Base-by-base conservation (phyloP, 371 early-diverging fungal genomes). In the Circinella minor region DNA sequence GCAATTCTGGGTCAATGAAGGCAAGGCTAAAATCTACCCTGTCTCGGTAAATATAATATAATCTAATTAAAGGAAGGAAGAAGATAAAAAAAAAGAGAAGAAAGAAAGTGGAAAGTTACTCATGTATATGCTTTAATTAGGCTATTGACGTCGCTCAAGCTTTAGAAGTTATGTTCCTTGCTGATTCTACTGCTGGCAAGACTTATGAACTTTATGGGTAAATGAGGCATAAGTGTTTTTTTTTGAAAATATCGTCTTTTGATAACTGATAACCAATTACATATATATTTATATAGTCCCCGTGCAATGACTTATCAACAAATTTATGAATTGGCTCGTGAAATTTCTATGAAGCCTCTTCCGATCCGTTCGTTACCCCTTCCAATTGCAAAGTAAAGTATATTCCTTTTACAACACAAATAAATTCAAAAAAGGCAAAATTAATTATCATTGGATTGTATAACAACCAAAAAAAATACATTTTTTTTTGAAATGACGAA, bases 201-300 rank as follows among this genome's bases (percentile, higher is more conserved):
- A 91, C 90, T 34, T 95, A 92, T 67, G 99, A 98, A 82, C 89
- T 98, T 49, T 94, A 89, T 74, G 96, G 97, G 85, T 89, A 82
- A 64, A 51, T 34, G 10, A 47, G 1, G 10, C 4, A 43, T 51
- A 27, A 20, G 15, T 9, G 47, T 1, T 15, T 1, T 1, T 15
- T 1, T 47, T 9, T 47, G 47, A 15, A 55, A 11, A 10, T 15
- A 17, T 7, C n/a, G 55, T 55, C 15, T 14, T 20, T n/a, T 17
- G 10, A 15, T 47, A 27, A 47, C 47, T 47, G 47, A 51, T 51
- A 51, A 51, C 1, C 1, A 51, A 51, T 15, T 11, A 36, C 15
- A 15, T 46, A 38, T 51, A 38, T 18, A 36, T 63, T 63, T 14
- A n/a, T 55, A n/a, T 70, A 60, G 67, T 67, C 89, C 93, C 73